phyloP scores from a whole-genome alignment of 441 rosid genomes.

The Erodium texanum region DNA sequence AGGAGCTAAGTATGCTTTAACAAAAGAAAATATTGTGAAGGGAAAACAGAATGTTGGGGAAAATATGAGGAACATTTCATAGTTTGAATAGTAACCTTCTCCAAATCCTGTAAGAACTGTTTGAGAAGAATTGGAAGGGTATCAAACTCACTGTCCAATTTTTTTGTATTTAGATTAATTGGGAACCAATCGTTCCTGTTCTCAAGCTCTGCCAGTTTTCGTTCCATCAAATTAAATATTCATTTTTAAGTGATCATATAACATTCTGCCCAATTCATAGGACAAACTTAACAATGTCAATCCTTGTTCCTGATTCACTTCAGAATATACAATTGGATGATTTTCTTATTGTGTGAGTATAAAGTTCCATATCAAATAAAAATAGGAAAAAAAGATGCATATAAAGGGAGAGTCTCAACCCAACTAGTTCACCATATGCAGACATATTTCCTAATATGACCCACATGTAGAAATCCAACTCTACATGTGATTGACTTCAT shows the following conservation, averaged over 20 bases:
- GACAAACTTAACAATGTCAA: not conserved
- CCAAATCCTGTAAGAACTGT: not conserved
- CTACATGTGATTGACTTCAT: no score
- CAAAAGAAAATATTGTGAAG: not conserved
- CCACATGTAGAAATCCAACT: no score
- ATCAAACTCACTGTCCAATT: not conserved
- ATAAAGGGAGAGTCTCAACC: no score
- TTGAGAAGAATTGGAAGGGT: not conserved
- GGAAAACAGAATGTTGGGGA: not conserved
- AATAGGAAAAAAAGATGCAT: no score
- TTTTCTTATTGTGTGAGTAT: no score
- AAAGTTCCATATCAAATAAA: no score
- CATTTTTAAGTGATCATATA: not conserved
- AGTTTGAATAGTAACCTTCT: not conserved
- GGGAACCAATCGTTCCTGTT: not conserved
- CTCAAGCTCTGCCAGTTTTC: not conserved
- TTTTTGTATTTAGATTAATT: no score
- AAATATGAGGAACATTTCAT: not conserved
- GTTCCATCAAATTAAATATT: not conserved
- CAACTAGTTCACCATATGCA: no score
- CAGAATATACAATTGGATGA: not conserved
- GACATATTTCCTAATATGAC: no score
- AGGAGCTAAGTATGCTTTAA: not conserved
- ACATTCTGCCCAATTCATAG: not conserved
- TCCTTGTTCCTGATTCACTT: not conserved